phyloP scores from a whole-genome alignment of 495 filamentous ascomycete species.

The Monascus purpureus region DNA sequence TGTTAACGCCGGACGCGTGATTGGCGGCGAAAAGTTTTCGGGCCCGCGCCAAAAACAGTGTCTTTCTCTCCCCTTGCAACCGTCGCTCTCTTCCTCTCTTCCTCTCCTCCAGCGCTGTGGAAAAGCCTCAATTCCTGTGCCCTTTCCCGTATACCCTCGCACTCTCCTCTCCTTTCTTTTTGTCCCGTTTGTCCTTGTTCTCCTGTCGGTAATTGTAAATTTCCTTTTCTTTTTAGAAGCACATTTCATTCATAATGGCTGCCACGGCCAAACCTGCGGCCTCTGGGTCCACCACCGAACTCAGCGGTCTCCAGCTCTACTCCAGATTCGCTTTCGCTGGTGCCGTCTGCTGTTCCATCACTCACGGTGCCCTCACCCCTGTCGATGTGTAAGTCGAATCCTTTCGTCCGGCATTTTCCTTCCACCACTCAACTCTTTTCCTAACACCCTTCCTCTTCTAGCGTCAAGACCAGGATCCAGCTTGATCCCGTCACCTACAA shows the following conservation, averaged over 20 bases:
- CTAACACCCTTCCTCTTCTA: slow-evolving; percentile 29
- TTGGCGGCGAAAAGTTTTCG: slow-evolving; percentile 31
- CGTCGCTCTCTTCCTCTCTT: slow-evolving; percentile 13
- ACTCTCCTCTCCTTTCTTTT: slow-evolving; percentile 7
- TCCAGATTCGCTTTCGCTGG: slow-evolving; percentile 84
- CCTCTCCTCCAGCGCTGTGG: slow-evolving; percentile 6
- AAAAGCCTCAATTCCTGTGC: slow-evolving; percentile 12
- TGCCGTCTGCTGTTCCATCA: slow-evolving; percentile 87
- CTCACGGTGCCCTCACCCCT: slow-evolving; percentile 82
- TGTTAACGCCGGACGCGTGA: slow-evolving; percentile 9
- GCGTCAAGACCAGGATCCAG: slow-evolving; percentile 92
- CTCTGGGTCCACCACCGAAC: slow-evolving; percentile 29
- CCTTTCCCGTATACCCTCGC: no score
- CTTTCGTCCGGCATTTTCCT: not conserved
- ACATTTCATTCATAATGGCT: slow-evolving; percentile 28
- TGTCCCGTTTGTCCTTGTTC: slow-evolving; percentile 3
- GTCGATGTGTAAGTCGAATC: slow-evolving; percentile 79
- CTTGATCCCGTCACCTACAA: slow-evolving; percentile 86
- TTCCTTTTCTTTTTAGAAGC: slow-evolving; percentile 5
- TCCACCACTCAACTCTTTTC: slow-evolving; percentile 6
- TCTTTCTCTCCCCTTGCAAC: slow-evolving; percentile 23
- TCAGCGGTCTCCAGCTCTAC: slow-evolving; percentile 46
- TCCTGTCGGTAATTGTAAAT: no score
- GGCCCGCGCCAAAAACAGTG: slow-evolving; percentile 8
- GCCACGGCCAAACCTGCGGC: slow-evolving; percentile 18